Conservation (phyloP, 208 protist species). For the Trypanosoma avium region DNA sequence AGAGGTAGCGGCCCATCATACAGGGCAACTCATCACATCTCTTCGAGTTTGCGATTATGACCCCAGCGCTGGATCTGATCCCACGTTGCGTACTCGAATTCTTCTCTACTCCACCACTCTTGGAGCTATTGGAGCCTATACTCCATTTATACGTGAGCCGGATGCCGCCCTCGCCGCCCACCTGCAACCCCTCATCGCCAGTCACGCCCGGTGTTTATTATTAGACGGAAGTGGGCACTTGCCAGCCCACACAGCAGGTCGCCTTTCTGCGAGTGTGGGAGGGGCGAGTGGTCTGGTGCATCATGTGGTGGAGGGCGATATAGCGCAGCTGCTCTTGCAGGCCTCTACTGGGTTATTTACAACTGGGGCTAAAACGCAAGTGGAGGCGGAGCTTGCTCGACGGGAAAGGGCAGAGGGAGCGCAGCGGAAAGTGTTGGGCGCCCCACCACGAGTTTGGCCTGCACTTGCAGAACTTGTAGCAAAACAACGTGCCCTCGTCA, state of each 20-base stretch:
- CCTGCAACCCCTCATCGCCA: conserved; percentile 51
- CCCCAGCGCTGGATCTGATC: conserved; percentile 46
- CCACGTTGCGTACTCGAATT: conserved; percentile 35
- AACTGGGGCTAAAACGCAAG: conserved; percentile 33
- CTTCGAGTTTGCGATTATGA: conserved; percentile 50
- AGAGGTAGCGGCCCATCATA: conserved; percentile 64
- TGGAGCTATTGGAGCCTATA: conserved; percentile 67
- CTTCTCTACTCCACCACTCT: conserved; percentile 74
- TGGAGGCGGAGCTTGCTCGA: conserved; percentile 51
- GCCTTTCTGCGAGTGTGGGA: conserved; percentile 15
- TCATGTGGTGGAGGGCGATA: conserved; percentile 73
- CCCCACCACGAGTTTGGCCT: conserved; percentile 63
- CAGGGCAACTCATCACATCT: conserved; percentile 65
- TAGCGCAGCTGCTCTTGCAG: conserved; percentile 41
- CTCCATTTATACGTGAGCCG: conserved; percentile 66
- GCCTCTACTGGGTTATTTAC: conserved; percentile 45
- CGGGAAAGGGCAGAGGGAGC: conserved; percentile 44
- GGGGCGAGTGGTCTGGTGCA: conserved; percentile 26
- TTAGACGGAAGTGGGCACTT: conserved; percentile 17
- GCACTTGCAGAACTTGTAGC: conserved; percentile 55
- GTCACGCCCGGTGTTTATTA: conserved; percentile 39
- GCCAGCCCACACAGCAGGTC: conserved; percentile 16
- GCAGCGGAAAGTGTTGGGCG: conserved; percentile 51
- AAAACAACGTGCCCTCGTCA: conserved; percentile 66
- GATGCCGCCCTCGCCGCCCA: conserved; percentile 74